Evolutionary conservation across 169 alveolate genomes (phyloP), one percentile per base, ranked within the genome.

Genomic region (Plasmodium inui): DNA sequence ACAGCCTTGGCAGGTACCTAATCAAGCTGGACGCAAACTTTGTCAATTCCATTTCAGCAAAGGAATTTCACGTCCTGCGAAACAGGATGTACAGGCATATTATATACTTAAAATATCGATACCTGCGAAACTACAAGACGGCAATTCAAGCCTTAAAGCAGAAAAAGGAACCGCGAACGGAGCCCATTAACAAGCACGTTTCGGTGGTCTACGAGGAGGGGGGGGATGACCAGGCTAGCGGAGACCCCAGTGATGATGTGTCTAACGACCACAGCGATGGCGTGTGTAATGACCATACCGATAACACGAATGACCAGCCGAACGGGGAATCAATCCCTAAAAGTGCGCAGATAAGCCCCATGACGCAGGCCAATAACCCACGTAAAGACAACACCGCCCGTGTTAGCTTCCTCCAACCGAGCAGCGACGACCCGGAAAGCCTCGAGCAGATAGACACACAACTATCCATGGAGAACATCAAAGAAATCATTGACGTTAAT

Each of bases 121-220:
- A 79, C 50, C 46, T 89, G 53, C 67, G 71, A 73, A 79, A 81
- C 19, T 89, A 89, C 39, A 89, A 89, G 30, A 55, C 19, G 32
- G 74, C 90, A 8, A 89, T 89, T 39, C 90, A 89, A 41, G 22
- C 80, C 37, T 34, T 79, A 79, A 89, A 89, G 37, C 72, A 79
- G 30, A 72, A 61, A 61, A 89, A 53, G 39, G 37, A 89, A 70
- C 30, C 28, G 30, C 80, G 82, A 9, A 55, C 94, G 1, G 80
- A 89, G 53, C 81, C 79, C 41, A 89, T 89, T 79, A 89, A 89
- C 61, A 79, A 89, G 17, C 85, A 89, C 55, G 94, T 89, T 3
- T 78, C 88, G 7, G 30, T 89, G 37, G 94, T 89, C 28, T 44
- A 89, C 73, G 94, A 89, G 72, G 90, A 80, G 53, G 83, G 82